Evolutionary conservation across 2,329 filamentous ascomycete species (phyloP), one percentile per base, ranked within the genome.

Genomic region (Exophiala bonariae): DNA sequence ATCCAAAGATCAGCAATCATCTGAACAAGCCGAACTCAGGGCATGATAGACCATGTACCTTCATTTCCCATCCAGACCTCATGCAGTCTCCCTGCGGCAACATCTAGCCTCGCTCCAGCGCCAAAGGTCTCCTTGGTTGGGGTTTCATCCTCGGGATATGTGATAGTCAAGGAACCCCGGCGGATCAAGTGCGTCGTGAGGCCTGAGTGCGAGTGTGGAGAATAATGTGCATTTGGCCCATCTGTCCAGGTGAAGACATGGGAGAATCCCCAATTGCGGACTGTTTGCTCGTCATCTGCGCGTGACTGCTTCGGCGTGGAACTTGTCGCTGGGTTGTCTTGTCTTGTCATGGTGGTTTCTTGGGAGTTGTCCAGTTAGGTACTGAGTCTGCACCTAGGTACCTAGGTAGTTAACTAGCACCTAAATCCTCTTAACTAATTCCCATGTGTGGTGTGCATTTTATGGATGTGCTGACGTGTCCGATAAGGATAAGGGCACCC

Each of bases 161-260:
- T 71, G 50, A 83, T 77, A 0, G 78, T 82, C 39, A 84, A 61
- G n/a, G 70, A 64, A 3, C 80, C 80, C 8, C 68, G 66, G 2
- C 80, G 71, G 50, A 85, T 80, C 6, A 83, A 66, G 61, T 84
- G 81, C 1, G 80, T 83, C 0, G 80, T 83, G 1, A 77, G 60
- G 11, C 74, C 74, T 2, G 61, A 57, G 59, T 84, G 81, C 3
- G 66, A 69, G 61, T 84, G 81, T 7, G 80, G 80, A 14, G 79
- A 67, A 61, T 84, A 84, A 59, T 84, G 67, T 11, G 78, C 72
- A 55, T 81, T 77, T 37, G 77, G 75, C 39, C 74, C 65, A 62
- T 83, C 80, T 2, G 73, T 74, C 80, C 80, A 83, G 3, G 80
- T 83, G 57, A 83, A 83, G 56, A 83, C 77, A 56, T 78, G 73